Conservation (phyloP, 2,329 filamentous ascomycete genomes). For the Ascochyta pisi region DNA sequence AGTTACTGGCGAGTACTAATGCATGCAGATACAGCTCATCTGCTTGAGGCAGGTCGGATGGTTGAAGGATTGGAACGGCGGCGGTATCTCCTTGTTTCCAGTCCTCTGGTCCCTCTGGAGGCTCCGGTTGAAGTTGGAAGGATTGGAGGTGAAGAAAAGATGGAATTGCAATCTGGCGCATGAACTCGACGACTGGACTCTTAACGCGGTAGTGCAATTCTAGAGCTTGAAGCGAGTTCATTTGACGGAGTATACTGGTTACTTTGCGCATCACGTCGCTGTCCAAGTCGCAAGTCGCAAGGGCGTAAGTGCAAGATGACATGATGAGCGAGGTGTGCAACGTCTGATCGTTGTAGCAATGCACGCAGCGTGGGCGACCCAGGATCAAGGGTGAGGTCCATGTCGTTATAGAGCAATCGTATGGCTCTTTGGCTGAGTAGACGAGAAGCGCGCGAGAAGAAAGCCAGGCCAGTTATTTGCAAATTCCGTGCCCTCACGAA, state of each 20-base stretch:
- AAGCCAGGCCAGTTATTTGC: no score
- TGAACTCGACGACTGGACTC: not conserved
- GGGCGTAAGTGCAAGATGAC: not conserved
- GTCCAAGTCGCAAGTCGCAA: not conserved
- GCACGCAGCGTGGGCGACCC: not conserved
- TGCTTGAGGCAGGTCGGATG: not conserved
- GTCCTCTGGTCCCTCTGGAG: not conserved
- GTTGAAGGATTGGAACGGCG: not conserved
- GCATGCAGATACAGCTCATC: not conserved
- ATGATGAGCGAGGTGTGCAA: not conserved
- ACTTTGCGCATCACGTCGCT: not conserved
- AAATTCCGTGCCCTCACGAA: no score
- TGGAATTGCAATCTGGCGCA: not conserved
- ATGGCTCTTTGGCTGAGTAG: no score
- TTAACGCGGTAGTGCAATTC: constrained; percentile 1
- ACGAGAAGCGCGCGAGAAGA: no score
- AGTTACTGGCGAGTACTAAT: no score
- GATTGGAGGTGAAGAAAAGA: no score
- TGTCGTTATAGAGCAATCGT: not conserved
- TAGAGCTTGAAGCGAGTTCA: not conserved
- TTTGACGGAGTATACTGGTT: not conserved
- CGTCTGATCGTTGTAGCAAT: constrained; percentile 1
- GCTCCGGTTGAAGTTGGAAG: not conserved
- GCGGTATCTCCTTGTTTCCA: not conserved
- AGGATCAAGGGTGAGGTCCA: constrained; percentile 1